Evolutionary conservation across 176 grass and related monocot genomes (phyloP), one percentile per base, ranked within the genome.

Genomic region (Metroxylon sagu): DNA sequence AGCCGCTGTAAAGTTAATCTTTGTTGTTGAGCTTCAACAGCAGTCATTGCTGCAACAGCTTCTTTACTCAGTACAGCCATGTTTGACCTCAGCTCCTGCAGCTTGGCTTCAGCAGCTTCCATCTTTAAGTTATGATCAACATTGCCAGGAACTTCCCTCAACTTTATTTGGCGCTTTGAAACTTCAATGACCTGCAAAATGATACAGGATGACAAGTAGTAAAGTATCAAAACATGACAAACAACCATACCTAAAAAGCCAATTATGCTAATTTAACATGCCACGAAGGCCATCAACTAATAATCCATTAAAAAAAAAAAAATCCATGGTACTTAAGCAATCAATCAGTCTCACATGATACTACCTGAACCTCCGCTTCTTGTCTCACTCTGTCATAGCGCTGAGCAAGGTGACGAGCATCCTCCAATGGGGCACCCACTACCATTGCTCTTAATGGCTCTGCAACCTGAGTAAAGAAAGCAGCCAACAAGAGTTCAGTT

Each of bases 391-490:
- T 81, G 60, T 97, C 92, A 69, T 97, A 97, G 62, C 87, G 81
- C 60, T 97, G 92, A 31, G 92, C 92, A 50, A 97, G 75, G 70
- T 97, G 87, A 52, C 87, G 82, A 68, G 92, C 92, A 82, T 97
- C 92, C 66, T 90, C 87, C 65, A 96, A 76, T 54, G 83, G 87
- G n/a, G 83, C 83, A 58, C 92, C 92, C 71, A 85, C 85, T 56
- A 96, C 92, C 92, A 96, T 90, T 77, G 92, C 92, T 57, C 92
- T 70, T 43, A 96, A 54, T 6, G 92, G 92, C 72, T 96, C 92
- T 14, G 84, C 92, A 51, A 90, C 83, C 92, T 96, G 83, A 35
- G 5, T 35, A 35, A 35, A 35, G 6, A 35, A 35, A 35, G 6
- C 31, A 35, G 6, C 2, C 31, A 35, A 35, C 31, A 35, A 35